A percentile compares a stretch with the other conserved stretches of the same genome.
Conservation (phyloP, 129 eudicot species). For the Tanacetum coccineum region DNA sequence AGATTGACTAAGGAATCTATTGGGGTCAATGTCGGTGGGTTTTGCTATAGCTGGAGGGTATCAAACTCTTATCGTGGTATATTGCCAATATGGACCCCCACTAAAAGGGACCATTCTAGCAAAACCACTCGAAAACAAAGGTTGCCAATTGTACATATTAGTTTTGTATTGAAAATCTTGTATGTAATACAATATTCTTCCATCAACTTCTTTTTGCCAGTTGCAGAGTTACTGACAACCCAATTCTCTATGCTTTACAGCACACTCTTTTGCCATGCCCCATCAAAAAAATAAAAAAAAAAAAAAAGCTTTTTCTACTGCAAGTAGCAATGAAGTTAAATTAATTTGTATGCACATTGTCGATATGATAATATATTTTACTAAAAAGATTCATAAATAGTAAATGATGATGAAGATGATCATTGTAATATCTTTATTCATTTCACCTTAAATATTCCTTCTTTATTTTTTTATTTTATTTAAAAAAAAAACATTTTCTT, state of each 20-base stretch:
- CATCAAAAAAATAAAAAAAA: background rate
- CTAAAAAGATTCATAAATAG: slow-evolving; percentile 3
- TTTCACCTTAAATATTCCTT: background rate
- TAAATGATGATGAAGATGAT: background rate
- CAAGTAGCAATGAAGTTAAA: slow-evolving; percentile 3
- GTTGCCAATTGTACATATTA: background rate
- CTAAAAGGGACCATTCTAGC: background rate
- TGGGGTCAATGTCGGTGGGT: slow-evolving; percentile 2
- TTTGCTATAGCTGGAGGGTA: slow-evolving; percentile 21
- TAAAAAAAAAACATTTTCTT: no score
- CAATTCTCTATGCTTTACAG: slow-evolving; percentile 50
- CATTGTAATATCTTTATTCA: background rate
- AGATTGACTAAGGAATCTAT: background rate
- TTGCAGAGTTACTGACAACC: slow-evolving; percentile 52
- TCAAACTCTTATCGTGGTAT: slow-evolving; percentile 5
- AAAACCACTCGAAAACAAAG: background rate
- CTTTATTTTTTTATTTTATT: background rate
- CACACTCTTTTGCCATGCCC: slow-evolving; percentile 39
- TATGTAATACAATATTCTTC: slow-evolving; percentile 29
- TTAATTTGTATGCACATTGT: background rate
- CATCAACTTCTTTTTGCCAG: slow-evolving; percentile 27
- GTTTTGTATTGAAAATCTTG: background rate
- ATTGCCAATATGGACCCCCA: slow-evolving; percentile 4
- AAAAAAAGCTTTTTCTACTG: background rate
- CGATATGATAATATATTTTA: slow-evolving; percentile 1